A percentile compares a stretch with the other conserved stretches of the same genome.
phyloP scores from a whole-genome alignment of 768 basidiomycete genomes.

The Trametes punicea region DNA sequence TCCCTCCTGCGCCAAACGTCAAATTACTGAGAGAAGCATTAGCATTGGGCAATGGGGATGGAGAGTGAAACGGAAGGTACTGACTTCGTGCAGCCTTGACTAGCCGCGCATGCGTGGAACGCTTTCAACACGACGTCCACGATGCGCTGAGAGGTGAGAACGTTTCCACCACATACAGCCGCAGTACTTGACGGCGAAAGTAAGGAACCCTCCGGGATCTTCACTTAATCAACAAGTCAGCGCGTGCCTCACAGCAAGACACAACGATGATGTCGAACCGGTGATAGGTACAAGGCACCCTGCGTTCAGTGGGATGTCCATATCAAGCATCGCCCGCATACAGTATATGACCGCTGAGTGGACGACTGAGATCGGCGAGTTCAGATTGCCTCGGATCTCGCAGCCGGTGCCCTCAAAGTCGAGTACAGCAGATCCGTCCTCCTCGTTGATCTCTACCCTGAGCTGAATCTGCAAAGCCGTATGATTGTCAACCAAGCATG shows the following conservation, averaged over 20 bases:
- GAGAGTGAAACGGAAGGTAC: slow-evolving; percentile 28
- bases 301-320: slow-evolving; percentile 90
- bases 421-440: slow-evolving; percentile 72
- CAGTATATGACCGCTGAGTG: slow-evolving; percentile 89
- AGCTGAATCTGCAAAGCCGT: slow-evolving; percentile 59
- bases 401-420: slow-evolving; percentile 85
- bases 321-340: slow-evolving; percentile 81
- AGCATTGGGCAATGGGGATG: neutral
- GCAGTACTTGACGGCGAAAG: slow-evolving; percentile 81
- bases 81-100: slow-evolving; percentile 92
- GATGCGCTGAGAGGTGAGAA: slow-evolving; percentile 87
- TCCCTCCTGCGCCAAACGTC: slow-evolving; percentile 88
- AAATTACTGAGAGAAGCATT: slow-evolving; percentile 54
- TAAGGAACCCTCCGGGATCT: slow-evolving; percentile 74
- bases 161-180: slow-evolving; percentile 92
- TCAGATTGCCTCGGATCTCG: slow-evolving; percentile 83
- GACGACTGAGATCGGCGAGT: slow-evolving; percentile 81
- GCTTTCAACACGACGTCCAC: slow-evolving; percentile 93
- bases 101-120: slow-evolving; percentile 87
- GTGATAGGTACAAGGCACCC: slow-evolving; percentile 88
- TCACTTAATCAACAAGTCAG: slow-evolving; percentile 44
- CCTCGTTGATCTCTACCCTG: slow-evolving; percentile 70
- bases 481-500: too few relatives aligned
- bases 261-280: slow-evolving; percentile 39
- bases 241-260: neutral